Conservation (phyloP, 2,329 filamentous ascomycete genomes). For the Pyricularia sp. region DNA sequence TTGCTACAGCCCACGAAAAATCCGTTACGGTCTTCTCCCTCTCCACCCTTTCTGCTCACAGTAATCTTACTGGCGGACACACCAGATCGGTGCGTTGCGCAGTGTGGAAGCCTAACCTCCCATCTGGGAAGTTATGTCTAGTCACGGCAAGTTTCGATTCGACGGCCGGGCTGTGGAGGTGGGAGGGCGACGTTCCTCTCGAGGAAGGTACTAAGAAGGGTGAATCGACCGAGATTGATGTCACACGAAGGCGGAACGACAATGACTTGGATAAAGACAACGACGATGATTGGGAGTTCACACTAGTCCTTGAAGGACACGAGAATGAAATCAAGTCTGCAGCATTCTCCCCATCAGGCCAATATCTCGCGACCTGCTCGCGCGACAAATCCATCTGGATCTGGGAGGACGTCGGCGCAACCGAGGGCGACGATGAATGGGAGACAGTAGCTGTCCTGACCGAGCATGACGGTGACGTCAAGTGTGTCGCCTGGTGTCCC, state of each 20-base stretch:
- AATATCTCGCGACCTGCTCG: constrained; percentile 79
- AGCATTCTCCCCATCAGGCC: constrained; percentile 63
- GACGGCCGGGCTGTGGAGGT: constrained; percentile 77
- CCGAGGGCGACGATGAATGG: constrained; percentile 82
- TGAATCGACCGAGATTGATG: constrained; percentile 11
- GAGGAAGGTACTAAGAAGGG: constrained; percentile 6
- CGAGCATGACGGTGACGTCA: constrained; percentile 93
- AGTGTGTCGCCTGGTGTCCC: constrained; percentile 87
- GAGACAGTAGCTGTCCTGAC: constrained; percentile 92
- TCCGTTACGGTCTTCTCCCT: constrained; percentile 86
- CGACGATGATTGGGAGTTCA: constrained; percentile 70
- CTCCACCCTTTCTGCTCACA: constrained; percentile 68
- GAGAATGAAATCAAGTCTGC: constrained; percentile 87
- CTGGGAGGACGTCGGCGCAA: constrained; percentile 78
- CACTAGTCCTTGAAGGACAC: constrained; percentile 86
- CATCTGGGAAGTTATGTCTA: constrained; percentile 59
- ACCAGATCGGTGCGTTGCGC: constrained; percentile 78
- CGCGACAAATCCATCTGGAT: constrained; percentile 96
- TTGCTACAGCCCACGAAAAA: constrained; percentile 84
- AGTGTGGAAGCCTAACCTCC: constrained; percentile 74
- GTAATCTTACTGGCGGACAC: constrained; percentile 76
- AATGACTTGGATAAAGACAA: constrained; percentile 15
- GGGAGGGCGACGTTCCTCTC: constrained; percentile 36
- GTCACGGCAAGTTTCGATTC: constrained; percentile 93
- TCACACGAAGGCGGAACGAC: constrained; percentile 9